These are phyloP conservation scores for Blastocystis sp. DNA, from an alignment of 352 stramenopile genomes.

Conservation along the genomic window DNA sequence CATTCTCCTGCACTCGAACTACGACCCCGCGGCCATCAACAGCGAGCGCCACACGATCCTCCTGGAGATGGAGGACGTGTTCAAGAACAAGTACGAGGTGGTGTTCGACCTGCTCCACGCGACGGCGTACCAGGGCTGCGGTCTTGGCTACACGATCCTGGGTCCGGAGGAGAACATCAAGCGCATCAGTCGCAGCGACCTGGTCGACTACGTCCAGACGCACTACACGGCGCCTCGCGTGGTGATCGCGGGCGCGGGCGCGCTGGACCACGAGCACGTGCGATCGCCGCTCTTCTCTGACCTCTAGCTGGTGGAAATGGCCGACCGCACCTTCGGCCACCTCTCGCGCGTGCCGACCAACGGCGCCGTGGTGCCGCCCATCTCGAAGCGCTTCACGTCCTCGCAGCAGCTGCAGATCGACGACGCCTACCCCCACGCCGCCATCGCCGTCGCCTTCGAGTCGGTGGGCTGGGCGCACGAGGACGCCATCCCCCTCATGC, in stretches of 20 bases:
- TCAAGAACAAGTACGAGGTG: constrained; percentile 75
- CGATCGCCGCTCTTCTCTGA: neutral
- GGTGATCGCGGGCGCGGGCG: constrained; percentile 93
- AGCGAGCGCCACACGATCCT: constrained; percentile 97
- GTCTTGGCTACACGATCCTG: constrained; percentile 96
- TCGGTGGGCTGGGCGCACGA: constrained; percentile 93
- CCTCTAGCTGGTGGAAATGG: constrained; percentile 87
- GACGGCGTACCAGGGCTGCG: constrained; percentile 91
- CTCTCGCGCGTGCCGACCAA: constrained; percentile 70
- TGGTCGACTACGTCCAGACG: constrained; percentile 94
- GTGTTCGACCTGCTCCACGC: constrained; percentile 98
- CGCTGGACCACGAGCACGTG: constrained; percentile 83
- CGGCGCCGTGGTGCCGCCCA: constrained; percentile 58
- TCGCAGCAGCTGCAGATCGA: constrained; percentile 66
- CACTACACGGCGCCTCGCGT: constrained; percentile 98
- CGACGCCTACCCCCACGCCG: constrained; percentile 77
- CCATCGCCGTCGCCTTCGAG: constrained; percentile 94
- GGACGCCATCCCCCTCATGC: constrained; percentile 94
- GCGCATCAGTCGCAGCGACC: constrained; percentile 81
- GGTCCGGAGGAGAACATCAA: constrained; percentile 93
- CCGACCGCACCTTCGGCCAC: constrained; percentile 89
- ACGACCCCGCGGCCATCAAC: constrained; percentile 86
- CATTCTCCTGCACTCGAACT: constrained; percentile 94
- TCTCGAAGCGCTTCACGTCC: constrained; percentile 31
- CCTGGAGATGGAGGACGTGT: constrained; percentile 91